These are phyloP conservation scores for Opeltia flavorubescens DNA, from an alignment of 495 filamentous ascomycete genomes.

Conservation along the genomic window DNA sequence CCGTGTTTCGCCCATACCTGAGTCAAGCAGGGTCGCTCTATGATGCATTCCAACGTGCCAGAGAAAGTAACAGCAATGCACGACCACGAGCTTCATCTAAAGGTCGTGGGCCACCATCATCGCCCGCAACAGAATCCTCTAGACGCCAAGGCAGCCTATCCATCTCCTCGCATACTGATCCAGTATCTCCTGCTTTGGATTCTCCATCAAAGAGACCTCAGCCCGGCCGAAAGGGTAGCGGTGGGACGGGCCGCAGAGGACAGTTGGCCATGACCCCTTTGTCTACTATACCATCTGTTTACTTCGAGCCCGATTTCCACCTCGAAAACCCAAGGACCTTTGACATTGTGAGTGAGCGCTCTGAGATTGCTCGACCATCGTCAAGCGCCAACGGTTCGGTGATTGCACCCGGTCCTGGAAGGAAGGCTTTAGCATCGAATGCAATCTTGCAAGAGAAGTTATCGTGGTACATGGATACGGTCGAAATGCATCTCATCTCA, in stretches of 20 bases:
- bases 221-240: conserved; percentile 35
- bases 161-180: not conserved
- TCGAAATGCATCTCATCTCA: conserved; percentile 92
- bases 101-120: not conserved
- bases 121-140: not conserved
- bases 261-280: conserved; percentile 63
- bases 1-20: conserved; percentile 72
- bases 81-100: conserved; percentile 9
- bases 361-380: conserved; percentile 68
- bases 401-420: conserved; percentile 37
- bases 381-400: conserved; percentile 48
- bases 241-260: conserved; percentile 32
- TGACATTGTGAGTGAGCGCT: conserved; percentile 90
- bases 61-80: conserved; percentile 45
- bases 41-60: conserved; percentile 67
- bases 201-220: conserved; percentile 38
- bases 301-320: conserved; percentile 91
- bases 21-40: conserved; percentile 68
- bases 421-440: conserved; percentile 89
- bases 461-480: conserved; percentile 99
- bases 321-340: conserved; percentile 94
- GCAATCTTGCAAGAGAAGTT: conserved; percentile 98
- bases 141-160: conserved; percentile 8
- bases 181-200: not conserved
- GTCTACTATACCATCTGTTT: conserved; percentile 82